Base-by-base conservation (phyloP, 768 basidiomycete species). In the Asterophora lycoperdoides region DNA sequence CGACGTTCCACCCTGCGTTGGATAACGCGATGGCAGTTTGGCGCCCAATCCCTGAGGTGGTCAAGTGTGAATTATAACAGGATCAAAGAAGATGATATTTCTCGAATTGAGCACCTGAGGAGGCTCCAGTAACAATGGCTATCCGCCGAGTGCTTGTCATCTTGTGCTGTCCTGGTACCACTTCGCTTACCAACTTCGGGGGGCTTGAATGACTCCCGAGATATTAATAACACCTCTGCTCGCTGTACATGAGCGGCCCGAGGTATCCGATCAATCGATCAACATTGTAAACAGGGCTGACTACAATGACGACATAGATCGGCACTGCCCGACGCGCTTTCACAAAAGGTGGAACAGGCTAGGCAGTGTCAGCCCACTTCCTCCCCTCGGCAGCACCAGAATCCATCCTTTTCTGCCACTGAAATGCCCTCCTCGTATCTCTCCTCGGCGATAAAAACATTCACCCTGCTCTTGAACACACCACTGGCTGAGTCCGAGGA, bases 1-100 rank as follows among this genome's bases (percentile, higher is more conserved):
- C 76, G 40, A 89, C 68, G 35, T 74, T 76, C 81, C 87, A 92
- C 10, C 84, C 84, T 3, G 80, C 79, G 10, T 72, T 68, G 4
- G 84, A 80, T 8, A 94, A 71, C 1, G 84, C 83, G 51, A 91
- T 73, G 1, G 89, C 83, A 8, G 80, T 75, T 5, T 72, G 69
- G 10, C 81, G 73, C 13, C 89, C 90, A 52, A 93, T 89, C 4
- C 74, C 74, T 74, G n/a, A n/a, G n/a, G n/a, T n/a, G 34, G 4
- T 5, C 38, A 15, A 38, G 14, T 8, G 13, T 32, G 9, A 39
- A 17, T 4, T 17, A 33, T n/a, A n/a, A n/a, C 40, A 41, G 41
- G 14, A 18, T n/a, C 2, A 13, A 19, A 17, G 7, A 18, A 10
- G 14, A 9, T 20, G 17, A 8, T 19, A 9, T 3, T 29, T 34